A percentile compares a stretch with the other conserved stretches of the same genome.
Evolutionary conservation across 2,329 filamentous ascomycete species (phyloP).

Genomic region (Botryotinia calthae): DNA sequence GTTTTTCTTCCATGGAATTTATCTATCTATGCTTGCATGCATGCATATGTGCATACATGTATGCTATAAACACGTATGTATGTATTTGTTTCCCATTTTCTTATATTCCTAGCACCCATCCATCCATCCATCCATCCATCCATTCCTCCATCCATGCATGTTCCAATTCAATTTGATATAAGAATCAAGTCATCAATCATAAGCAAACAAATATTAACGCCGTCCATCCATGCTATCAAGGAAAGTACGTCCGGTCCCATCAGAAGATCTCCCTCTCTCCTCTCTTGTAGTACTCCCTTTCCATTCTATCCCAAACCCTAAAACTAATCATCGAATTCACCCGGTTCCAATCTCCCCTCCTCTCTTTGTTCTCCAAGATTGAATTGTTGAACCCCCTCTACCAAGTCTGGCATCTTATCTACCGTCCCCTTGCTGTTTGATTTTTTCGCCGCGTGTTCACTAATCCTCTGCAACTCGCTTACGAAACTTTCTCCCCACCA

Average conservation of each 20-base stretch:
- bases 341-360: slow-evolving; percentile 20
- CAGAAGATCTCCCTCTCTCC: not conserved
- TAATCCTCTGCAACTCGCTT: slow-evolving; percentile 59
- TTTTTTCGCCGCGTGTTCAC: slow-evolving; percentile 38
- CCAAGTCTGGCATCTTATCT: slow-evolving; percentile 23
- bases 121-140: not conserved
- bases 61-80: not conserved
- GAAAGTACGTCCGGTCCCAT: not conserved
- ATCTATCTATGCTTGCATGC: not conserved
- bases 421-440: slow-evolving; percentile 27
- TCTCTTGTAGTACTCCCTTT: not conserved
- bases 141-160: not conserved
- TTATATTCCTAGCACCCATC: not conserved
- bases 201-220: not conserved
- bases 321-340: slow-evolving; percentile 21
- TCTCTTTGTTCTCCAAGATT: slow-evolving; percentile 23
- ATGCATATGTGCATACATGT: not conserved
- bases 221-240: not conserved
- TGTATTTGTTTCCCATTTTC: not conserved
- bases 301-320: not conserved
- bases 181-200: not conserved
- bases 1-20: not conserved
- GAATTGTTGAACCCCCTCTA: slow-evolving; percentile 25
- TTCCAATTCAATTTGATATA: not conserved
- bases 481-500: slow-evolving; percentile 98